Percentiles rank a stretch among this genome's conserved stretches.
Evolutionary conservation across 768 basidiomycete species (phyloP).

Genomic region (Clathrus columnatus): DNA sequence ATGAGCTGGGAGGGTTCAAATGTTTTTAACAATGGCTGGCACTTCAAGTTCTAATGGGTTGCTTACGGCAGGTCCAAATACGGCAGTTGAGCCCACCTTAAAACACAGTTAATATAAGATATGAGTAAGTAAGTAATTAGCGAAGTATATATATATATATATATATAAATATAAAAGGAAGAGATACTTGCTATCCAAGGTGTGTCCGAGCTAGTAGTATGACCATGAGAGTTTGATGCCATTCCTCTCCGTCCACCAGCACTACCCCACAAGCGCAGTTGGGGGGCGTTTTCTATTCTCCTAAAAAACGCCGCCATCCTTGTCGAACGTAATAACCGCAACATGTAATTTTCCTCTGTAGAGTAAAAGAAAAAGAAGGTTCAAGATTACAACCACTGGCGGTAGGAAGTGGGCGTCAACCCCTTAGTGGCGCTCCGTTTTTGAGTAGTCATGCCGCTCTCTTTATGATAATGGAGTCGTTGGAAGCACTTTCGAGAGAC

Average conservation of each 20-base stretch:
- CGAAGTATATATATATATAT: too few species aligned
- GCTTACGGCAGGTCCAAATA: conserved; percentile 4
- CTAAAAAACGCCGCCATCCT: background rate
- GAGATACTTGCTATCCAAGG: conserved; percentile 1
- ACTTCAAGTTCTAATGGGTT: background rate
- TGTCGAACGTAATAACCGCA: background rate
- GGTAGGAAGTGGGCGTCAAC: background rate
- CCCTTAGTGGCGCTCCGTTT: background rate
- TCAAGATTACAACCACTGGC: background rate
- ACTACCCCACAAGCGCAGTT: background rate
- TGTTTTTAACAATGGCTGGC: too few species aligned
- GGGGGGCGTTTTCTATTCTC: background rate
- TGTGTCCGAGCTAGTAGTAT: background rate
- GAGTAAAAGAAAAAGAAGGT: background rate
- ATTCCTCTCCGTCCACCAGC: background rate
- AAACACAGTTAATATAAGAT: background rate
- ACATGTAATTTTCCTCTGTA: background rate
- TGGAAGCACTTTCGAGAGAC: conserved; percentile 54
- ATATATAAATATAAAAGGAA: too few species aligned
- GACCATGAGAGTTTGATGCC: background rate
- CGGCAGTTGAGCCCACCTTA: background rate
- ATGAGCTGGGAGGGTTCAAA: background rate
- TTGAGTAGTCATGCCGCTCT: background rate
- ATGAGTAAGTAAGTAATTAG: too few species aligned
- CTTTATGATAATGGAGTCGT: conserved; percentile 36